A percentile compares a stretch with the other conserved stretches of the same genome.
Conservation (phyloP, 306 rosid species). For the Neltuma alba region DNA sequence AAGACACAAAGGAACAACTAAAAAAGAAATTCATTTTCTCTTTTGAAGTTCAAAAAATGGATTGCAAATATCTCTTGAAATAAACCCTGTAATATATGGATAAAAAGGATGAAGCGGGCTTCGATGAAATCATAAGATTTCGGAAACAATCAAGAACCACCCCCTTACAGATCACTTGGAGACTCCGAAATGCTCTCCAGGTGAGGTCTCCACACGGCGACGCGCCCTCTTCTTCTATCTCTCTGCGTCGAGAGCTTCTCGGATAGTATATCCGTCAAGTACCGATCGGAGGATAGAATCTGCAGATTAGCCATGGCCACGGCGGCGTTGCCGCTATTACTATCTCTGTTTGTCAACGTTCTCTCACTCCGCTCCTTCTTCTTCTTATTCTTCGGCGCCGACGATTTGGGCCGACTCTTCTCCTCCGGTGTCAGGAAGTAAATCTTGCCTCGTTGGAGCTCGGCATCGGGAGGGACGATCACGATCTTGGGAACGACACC, state of each 20-base stretch:
- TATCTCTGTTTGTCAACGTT: not conserved
- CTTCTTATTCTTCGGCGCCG: slow-evolving; percentile 50
- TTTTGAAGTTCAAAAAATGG: slow-evolving; percentile 30
- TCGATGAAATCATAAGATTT: slow-evolving; percentile 28
- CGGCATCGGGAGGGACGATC: slow-evolving; percentile 90
- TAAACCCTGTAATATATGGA: slow-evolving; percentile 28
- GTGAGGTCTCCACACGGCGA: slow-evolving; percentile 92
- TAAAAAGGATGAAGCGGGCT: slow-evolving; percentile 20
- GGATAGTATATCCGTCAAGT: slow-evolving; percentile 79
- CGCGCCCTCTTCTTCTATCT: slow-evolving; percentile 86
- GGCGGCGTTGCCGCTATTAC: slow-evolving; percentile 23
- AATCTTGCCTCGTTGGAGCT: slow-evolving; percentile 93
- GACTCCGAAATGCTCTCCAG: slow-evolving; percentile 90
- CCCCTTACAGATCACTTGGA: slow-evolving; percentile 54
- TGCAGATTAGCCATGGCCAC: slow-evolving; percentile 45
- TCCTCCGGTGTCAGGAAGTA: slow-evolving; percentile 80
- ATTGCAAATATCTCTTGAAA: slow-evolving; percentile 7
- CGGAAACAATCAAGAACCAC: slow-evolving; percentile 13
- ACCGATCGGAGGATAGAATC: slow-evolving; percentile 64
- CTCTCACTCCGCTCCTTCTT: slow-evolving; percentile 37
- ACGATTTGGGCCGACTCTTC: slow-evolving; percentile 39
- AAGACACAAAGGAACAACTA: not conserved
- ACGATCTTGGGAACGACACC: slow-evolving; percentile 74
- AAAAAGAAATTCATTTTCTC: not conserved
- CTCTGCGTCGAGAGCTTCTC: slow-evolving; percentile 77